A percentile compares a stretch with the other conserved stretches of the same genome.
Evolutionary conservation across 2,329 filamentous ascomycete species (phyloP).

Genomic region (Penicillium sp.): DNA sequence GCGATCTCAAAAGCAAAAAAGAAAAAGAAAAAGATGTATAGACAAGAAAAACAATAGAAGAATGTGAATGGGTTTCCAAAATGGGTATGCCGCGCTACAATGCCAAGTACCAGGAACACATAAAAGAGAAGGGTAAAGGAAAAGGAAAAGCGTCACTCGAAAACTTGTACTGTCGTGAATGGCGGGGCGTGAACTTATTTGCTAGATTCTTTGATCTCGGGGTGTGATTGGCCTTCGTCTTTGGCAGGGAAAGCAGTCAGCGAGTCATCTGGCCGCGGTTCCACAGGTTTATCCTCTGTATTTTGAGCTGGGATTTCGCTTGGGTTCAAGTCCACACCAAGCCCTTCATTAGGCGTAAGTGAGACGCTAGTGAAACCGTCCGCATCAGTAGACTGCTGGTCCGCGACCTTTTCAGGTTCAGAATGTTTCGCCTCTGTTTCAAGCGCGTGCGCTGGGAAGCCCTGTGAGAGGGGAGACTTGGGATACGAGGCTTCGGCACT

Average conservation of each 20-base stretch:
- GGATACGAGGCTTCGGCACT: constrained; percentile 29
- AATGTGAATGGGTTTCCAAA: not conserved
- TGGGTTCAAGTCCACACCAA: constrained; percentile 15
- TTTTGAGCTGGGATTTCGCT: not conserved
- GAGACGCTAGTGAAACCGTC: constrained; percentile 25
- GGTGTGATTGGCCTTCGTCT: constrained; percentile 3
- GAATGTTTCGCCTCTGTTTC: constrained; percentile 3
- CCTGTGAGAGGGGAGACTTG: constrained; percentile 38
- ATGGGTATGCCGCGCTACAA: constrained; percentile 15
- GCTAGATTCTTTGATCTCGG: constrained; percentile 5
- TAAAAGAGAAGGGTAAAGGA: not conserved
- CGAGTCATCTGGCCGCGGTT: constrained; percentile 1
- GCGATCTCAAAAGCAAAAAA: not conserved
- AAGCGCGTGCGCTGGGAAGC: constrained; percentile 28
- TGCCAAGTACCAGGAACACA: constrained; percentile 7
- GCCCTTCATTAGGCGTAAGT: constrained; percentile 19
- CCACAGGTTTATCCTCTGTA: not conserved
- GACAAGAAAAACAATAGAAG: constrained; percentile 3
- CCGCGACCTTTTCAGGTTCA: constrained; percentile 5
- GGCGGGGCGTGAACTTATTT: constrained; percentile 1
- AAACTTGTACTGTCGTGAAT: not conserved
- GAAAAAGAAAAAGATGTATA: constrained; percentile 1
- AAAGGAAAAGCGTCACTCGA: not conserved
- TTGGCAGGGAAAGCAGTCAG: constrained; percentile 8
- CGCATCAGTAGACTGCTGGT: constrained; percentile 9